Conservation (phyloP, 1,284 basidiomycete species). For the Prillingera fragicola region DNA sequence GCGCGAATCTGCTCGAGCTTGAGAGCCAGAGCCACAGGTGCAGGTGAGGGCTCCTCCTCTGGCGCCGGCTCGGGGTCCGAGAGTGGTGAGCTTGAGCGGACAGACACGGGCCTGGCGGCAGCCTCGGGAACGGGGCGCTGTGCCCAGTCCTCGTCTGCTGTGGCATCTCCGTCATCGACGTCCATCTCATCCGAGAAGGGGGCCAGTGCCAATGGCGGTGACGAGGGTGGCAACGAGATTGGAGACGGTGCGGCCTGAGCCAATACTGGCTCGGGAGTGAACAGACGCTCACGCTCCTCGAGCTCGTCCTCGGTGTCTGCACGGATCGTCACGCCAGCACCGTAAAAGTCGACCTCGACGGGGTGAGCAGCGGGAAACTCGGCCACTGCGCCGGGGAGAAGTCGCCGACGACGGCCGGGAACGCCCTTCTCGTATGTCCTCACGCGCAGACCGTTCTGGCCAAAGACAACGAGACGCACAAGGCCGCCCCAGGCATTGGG, state of each 20-base stretch:
- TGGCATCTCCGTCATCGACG: slow-evolving; percentile 6
- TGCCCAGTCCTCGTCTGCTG: slow-evolving; percentile 3
- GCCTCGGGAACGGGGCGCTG: background rate
- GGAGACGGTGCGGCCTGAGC: slow-evolving; percentile 3
- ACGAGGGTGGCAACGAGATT: slow-evolving; percentile 17
- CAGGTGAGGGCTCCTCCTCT: background rate
- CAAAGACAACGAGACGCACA: slow-evolving; percentile 36
- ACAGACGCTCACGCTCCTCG: slow-evolving; percentile 11
- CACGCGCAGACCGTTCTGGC: slow-evolving; percentile 46
- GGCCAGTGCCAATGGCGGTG: slow-evolving; percentile 6
- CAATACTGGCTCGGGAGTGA: slow-evolving; percentile 5
- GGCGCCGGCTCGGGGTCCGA: slow-evolving; percentile 7
- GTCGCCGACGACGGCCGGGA: slow-evolving; percentile 5
- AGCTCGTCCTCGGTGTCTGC: slow-evolving; percentile 5
- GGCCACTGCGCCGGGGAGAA: slow-evolving; percentile 8
- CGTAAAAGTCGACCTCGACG: slow-evolving; percentile 42
- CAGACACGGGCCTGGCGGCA: background rate
- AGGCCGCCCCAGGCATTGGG: background rate
- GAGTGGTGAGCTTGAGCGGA: slow-evolving; percentile 7
- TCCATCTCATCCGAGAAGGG: slow-evolving; percentile 11
- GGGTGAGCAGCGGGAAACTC: slow-evolving; percentile 4
- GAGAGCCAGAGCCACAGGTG: slow-evolving; percentile 5
- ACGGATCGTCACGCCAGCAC: slow-evolving; percentile 24
- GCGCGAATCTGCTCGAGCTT: no score
- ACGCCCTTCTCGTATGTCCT: background rate